Evolutionary conservation across 148 eudicot genomes (phyloP), one percentile per base, ranked within the genome.

Genomic region (Hydrangea macrophylla): DNA sequence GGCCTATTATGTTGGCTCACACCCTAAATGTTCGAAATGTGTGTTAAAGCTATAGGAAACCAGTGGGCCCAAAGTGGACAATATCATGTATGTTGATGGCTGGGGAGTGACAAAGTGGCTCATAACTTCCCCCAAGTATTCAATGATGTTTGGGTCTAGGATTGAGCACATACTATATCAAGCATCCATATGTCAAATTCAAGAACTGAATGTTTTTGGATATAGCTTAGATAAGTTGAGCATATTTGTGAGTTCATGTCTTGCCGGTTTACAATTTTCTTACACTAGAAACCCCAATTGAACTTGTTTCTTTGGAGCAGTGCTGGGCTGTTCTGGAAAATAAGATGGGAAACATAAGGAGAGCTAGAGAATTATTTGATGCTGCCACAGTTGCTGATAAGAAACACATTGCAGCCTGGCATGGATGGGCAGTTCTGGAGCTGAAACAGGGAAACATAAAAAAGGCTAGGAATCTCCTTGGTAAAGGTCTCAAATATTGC

Each of bases 331-430:
- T 91, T 80, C 79, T 94, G 66, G 99, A 94, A 70, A 88, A 76
- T 68, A 88, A 81, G 76, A 51, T 85, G 77, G 96, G 99, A 10
- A 90, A 88, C 55, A 74, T 79, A 33, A 85, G 97, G 80, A 90
- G 77, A 81, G 97, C 99, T 24, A 71, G 97, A 73, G 90, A 90
- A 70, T 51, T 94, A 62, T 94, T 94, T 71, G 99, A 94, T 69
- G 99, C 99, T 15, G 89, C 99, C 72, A 94, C 99, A 59, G 99
- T 94, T 77, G 96, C 99, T 53, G 92, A 90, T 62, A 94, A 85
- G 85, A 94, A 63, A 76, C 99, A 94, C 69, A 75, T 90, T 73
- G 97, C 97, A 57, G 99, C 93, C 5, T 94, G 99, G 99, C 99
- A 94, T 77, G 99, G 96, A 65, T 94, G 99, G 99, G 99, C 97